Conservation (phyloP, 1,284 basidiomycete genomes). For the Prillingera fragicola region DNA sequence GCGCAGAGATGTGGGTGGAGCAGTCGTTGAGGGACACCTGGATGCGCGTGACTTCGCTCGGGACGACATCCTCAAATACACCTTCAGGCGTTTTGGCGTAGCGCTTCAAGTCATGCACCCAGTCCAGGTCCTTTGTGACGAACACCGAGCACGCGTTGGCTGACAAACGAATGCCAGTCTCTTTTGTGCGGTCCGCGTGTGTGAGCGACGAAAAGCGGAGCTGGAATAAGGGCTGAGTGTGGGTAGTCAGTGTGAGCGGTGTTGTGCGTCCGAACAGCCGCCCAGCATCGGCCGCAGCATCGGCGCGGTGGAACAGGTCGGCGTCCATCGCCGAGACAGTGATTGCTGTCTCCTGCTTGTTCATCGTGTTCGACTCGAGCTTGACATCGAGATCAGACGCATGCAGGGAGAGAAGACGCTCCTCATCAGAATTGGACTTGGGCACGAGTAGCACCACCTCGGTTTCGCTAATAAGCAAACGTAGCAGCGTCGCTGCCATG, state of each 20-base stretch:
- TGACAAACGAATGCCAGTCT: constrained; percentile 65
- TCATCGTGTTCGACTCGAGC: constrained; percentile 55
- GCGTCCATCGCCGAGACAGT: constrained; percentile 62
- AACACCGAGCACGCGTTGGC: constrained; percentile 64
- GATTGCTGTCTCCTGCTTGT: constrained; percentile 65
- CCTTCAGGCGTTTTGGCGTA: constrained; percentile 84
- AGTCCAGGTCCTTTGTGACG: constrained; percentile 59
- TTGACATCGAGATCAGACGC: constrained; percentile 62
- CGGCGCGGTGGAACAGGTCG: constrained; percentile 44
- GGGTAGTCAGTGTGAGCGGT: constrained; percentile 29
- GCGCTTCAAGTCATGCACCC: constrained; percentile 59
- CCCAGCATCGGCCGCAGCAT: constrained; percentile 5
- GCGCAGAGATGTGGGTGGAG: constrained; percentile 60
- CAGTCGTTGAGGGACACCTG: constrained; percentile 62
- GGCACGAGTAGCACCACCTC: constrained; percentile 32
- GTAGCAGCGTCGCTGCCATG: constrained; percentile 25
- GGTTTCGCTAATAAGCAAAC: constrained; percentile 31
- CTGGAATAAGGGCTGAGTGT: constrained; percentile 53
- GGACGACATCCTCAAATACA: constrained; percentile 89
- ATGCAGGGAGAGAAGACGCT: constrained; percentile 35
- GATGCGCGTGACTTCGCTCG: constrained; percentile 76
- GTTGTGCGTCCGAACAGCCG: constrained; percentile 33
- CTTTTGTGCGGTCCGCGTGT: constrained; percentile 66
- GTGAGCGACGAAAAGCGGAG: constrained; percentile 63
- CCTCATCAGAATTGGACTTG: constrained; percentile 10